Base-by-base conservation (phyloP, 106 monocot genomes). In the Acorus gramineus region DNA sequence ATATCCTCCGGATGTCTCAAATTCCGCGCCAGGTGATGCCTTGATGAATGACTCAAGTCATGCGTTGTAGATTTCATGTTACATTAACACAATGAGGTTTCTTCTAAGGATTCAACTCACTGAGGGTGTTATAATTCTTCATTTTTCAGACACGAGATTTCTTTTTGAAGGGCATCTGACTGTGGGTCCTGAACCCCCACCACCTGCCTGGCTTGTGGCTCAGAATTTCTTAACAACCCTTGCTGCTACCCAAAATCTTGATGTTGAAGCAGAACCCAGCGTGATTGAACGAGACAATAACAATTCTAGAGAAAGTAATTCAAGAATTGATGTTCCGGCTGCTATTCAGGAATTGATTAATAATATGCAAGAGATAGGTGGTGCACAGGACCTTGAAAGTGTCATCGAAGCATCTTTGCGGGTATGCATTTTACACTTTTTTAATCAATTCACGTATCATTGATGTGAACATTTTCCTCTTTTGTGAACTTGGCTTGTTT, bases 151-250 rank as follows among this genome's bases (percentile, higher is more conserved):
- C 73, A 70, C 72, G 43, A 81, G 98, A 64, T 99, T 81, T 70
- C 88, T 89, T 69, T 99, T 99, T 65, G 92, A 99, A 75, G 98
- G 98, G 45, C 98, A 99, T 72, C 70, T 92, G 46, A 92, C 89
- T 42, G 66, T 92, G 55, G 88, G 72, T 13, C 83, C 75, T 60
- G 98, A 99, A 60, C 98, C 98, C 28, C 85, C 88, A 46, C 92
- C 92, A 48, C 92, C 98, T 52, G 81, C 83, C 59, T 99, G 98
- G 98, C 92, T 99, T 69, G 88, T 89, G 5, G 98, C 98, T 8
- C 98, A 98, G 68, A 91, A 89, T 76, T 50, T 86, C 44, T 76
- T 81, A 14, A 85, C 88, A 46, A 79, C 81, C 6, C 71, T 89
- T 56, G 79, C 81, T 69, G 73, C 76, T 61, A 74, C 84, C 14